Percentiles rank a stretch among this genome's conserved stretches.
These are phyloP conservation scores for Penicillium cosmopolitanum DNA, from an alignment of 495 filamentous ascomycete species.

Conservation along the genomic window DNA sequence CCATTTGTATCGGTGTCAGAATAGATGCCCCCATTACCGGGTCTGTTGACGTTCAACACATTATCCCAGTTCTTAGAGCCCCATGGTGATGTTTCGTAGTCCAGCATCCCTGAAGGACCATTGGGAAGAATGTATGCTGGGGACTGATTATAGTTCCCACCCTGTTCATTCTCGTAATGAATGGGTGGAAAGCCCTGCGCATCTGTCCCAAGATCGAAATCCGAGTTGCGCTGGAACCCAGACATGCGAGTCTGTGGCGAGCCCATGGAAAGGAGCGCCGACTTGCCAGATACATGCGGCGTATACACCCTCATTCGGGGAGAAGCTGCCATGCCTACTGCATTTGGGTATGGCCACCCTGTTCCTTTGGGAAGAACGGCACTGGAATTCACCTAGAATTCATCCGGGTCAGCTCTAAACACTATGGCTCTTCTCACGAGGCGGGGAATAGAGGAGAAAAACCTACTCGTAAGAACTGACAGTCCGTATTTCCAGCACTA, in stretches of 20 bases:
- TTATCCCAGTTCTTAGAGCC: conserved; percentile 33
- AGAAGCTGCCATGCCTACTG: conserved; percentile 20
- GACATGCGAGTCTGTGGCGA: conserved; percentile 24
- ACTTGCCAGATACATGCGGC: conserved; percentile 22
- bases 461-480: conserved; percentile 79
- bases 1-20: conserved; percentile 30
- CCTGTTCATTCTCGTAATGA: conserved; percentile 39
- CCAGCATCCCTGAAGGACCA: conserved; percentile 29
- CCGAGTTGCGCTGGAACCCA: conserved; percentile 25
- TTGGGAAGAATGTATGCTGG: conserved; percentile 36
- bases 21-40: conserved; percentile 29
- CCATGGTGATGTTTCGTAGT: conserved; percentile 35
- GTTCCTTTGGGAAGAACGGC: conserved; percentile 26
- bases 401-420: conserved; percentile 5
- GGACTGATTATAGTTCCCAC: conserved; percentile 31
- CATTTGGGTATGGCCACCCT: conserved; percentile 38
- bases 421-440: not conserved
- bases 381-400: conserved; percentile 25
- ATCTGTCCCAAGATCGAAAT: conserved; percentile 34
- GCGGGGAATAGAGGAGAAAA: not conserved
- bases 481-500: conserved; percentile 67
- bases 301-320: conserved; percentile 27
- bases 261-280: conserved; percentile 18
- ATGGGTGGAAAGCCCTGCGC: conserved; percentile 26
- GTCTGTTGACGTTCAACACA: conserved; percentile 21